These are phyloP conservation scores for Capsicum rhomboideum DNA, from an alignment of 257 asterid genomes.

Conservation along the genomic window DNA sequence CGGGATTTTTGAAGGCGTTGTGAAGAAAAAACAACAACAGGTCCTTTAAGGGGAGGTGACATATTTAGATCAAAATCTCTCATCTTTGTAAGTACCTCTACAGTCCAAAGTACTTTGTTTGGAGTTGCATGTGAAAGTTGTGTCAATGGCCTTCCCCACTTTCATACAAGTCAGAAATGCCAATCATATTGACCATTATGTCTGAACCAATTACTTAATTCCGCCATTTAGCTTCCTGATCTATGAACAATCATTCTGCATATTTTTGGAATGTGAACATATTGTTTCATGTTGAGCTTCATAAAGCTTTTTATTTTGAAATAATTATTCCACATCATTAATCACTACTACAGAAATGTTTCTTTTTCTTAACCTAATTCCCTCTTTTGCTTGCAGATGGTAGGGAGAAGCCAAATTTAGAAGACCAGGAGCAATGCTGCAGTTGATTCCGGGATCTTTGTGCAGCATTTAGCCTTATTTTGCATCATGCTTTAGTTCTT, in stretches of 20 bases:
- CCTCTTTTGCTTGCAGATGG: background rate
- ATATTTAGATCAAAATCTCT: background rate
- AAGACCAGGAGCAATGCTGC: background rate
- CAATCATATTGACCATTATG: no score
- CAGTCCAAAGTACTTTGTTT: background rate
- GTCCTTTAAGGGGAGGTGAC: background rate
- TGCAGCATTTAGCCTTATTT: background rate
- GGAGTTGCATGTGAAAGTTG: background rate
- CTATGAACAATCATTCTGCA: background rate
- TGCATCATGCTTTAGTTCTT: background rate
- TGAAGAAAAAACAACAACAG: constrained; percentile 16
- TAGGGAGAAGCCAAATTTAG: background rate
- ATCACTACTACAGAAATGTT: background rate
- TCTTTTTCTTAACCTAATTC: background rate
- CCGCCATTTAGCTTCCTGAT: no score
- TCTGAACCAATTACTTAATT: background rate
- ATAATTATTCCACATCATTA: no score
- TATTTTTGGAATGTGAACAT: background rate
- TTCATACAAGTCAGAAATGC: background rate
- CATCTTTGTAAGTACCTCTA: background rate
- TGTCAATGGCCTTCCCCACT: background rate
- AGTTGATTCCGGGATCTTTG: background rate
- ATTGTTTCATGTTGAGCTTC: no score
- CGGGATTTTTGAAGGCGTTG: constrained; percentile 40
- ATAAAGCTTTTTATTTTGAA: no score